A percentile compares a stretch with the other conserved stretches of the same genome.
Evolutionary conservation across 352 stramenopile species (phyloP).

Genomic region (Globisporangium uncinulatum): DNA sequence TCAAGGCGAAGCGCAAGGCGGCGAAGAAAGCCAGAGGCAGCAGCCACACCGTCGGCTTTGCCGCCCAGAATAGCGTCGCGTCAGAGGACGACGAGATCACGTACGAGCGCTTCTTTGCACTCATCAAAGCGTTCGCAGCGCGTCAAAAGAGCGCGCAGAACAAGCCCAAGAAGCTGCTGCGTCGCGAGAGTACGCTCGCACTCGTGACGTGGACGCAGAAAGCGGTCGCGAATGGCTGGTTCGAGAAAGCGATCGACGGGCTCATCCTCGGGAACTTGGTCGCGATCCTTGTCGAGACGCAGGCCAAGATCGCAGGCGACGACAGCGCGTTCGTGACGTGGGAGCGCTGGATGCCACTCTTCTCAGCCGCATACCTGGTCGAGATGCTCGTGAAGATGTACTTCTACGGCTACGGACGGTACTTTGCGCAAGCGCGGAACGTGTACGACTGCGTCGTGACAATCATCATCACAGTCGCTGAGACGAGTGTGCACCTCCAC

Average conservation of each 20-base stretch:
- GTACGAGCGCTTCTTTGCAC: slow-evolving; percentile 22
- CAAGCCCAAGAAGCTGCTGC: slow-evolving; percentile 15
- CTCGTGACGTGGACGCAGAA: slow-evolving; percentile 19
- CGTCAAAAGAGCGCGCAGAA: slow-evolving; percentile 14
- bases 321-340: slow-evolving; percentile 21
- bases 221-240: slow-evolving; percentile 24
- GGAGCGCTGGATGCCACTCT: slow-evolving; percentile 59
- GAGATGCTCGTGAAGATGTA: slow-evolving; percentile 85
- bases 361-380: slow-evolving; percentile 61
- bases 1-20: slow-evolving; percentile 4
- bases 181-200: slow-evolving; percentile 2
- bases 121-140: slow-evolving; percentile 24
- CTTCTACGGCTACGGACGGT: slow-evolving; percentile 40
- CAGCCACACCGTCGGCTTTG: not conserved
- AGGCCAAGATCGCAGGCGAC: slow-evolving; percentile 33
- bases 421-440: slow-evolving; percentile 66
- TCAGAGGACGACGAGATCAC: slow-evolving; percentile 15
- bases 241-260: slow-evolving; percentile 29
- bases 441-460: slow-evolving; percentile 82
- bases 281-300: slow-evolving; percentile 44
- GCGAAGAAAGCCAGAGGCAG: slow-evolving; percentile 2
- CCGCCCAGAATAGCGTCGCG: not conserved
- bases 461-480: slow-evolving; percentile 41
- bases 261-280: slow-evolving; percentile 40
- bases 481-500: slow-evolving; percentile 51